Base-by-base conservation (phyloP, 352 stramenopile genomes). In the Peronospora belbahrii region DNA sequence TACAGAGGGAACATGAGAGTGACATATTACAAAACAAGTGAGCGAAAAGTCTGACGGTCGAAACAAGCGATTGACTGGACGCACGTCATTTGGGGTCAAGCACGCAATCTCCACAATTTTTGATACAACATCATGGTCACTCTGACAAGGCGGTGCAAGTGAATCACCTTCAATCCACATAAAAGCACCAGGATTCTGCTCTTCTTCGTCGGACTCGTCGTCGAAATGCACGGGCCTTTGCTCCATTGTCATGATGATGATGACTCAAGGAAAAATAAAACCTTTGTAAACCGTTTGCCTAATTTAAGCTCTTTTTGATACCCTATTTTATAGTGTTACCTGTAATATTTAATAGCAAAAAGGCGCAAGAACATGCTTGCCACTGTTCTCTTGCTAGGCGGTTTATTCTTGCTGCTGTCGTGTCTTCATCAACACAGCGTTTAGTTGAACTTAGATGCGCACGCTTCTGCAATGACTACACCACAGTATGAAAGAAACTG, bases 401-500 rank as follows among this genome's bases (percentile, higher is more conserved):
- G n/a, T n/a, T 19, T 56, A 25, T 31, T 42, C 23, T 15, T 44
- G 41, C 18, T 57, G 50, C 23, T 64, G 56, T 11, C 24, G 58
- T 20, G 54, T 32, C 25, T 83, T 84, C 47, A 75, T 84, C 13
- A 55, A 54, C 40, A 84, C 73, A 6, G 71, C 60, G 17, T 88
- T 73, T 28, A 85, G 84, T 42, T 84, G 63, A 48, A 80, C 70
- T 42, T 85, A 62, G 1, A 67, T 83, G 73, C 84, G 48, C 85
- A 88, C 19, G 69, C 79, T 37, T 88, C 71, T 4, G 71, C 71
- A 20, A 88, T 88, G 20, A 71, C 73, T 27, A 84, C 46, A 41
- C 85, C 76, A 17, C 76, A 71, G 39, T 88, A 73, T 38, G 85
- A 71, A 20, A 88, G 33, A n/a, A 82, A 67, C 46, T 88, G 85